Base-by-base conservation (phyloP, 371 early-diverging fungal species). In the Parasitella parasitica region DNA sequence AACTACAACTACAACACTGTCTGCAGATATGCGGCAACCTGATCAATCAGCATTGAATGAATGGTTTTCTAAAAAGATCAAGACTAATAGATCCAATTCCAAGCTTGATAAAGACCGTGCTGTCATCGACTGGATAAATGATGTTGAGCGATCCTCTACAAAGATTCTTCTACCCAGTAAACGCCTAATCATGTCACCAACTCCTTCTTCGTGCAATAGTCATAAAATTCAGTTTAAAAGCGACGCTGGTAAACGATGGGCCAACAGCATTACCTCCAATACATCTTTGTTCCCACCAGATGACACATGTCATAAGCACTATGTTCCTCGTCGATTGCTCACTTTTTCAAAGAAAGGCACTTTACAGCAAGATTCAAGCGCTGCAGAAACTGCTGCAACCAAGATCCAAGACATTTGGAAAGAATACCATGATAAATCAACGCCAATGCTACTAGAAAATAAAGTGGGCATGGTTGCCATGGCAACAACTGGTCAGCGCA, bases 231-330 rank as follows among this genome's bases (percentile, higher is more conserved):
- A 73, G 20, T 73, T 76, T 57, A 66, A 66, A 53, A 73, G 74
- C 35, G 72, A 71, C 38, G 72, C 74, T 37, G 77, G 77, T 54
- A 75, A 69, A 67, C 64, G 69, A 64, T 75, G 69, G 75, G 63
- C 69, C 16, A 63, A 57, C 32, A 51, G 43, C 27, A 63, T 66
- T 36, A 53, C 60, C 7, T 46, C 58, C 20, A 65, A 60, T 11
- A 54, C 60, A 13, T 66, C 71, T 15, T 57, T 64, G 3, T 50
- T 61, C 32, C 69, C 76, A 43, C 72, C 75, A 27, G 67, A 67
- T 36, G 71, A 73, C 18, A 54, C 50, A 24, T 62, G 56, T 34
- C 36, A 59, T 11, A 66, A 66, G 30, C 77, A 74, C 49, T 71
- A 77, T 59, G 73, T 77, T 13, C 69, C 69, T 27, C 58, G 66